phyloP scores from a whole-genome alignment of 1,139 yeast species.

The Debaryomyces udenii region DNA sequence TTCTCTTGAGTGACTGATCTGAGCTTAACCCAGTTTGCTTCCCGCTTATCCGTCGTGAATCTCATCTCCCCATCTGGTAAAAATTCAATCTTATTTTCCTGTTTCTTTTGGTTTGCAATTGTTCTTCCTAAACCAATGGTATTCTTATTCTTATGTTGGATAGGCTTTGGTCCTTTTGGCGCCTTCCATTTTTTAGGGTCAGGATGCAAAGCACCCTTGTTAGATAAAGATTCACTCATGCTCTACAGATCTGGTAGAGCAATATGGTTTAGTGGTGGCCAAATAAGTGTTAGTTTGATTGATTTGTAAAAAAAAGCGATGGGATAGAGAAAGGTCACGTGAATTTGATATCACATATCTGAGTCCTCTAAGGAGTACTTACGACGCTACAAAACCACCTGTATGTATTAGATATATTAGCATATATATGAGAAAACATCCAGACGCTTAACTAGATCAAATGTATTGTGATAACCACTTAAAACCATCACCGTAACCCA shows the following conservation, averaged over 20 bases:
- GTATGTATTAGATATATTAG: slow-evolving; percentile 4
- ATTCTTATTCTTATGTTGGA: slow-evolving; percentile 80
- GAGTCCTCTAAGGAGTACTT: too few species aligned
- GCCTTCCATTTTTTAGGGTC: slow-evolving; percentile 58
- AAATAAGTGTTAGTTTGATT: not conserved
- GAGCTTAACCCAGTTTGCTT: slow-evolving; percentile 86
- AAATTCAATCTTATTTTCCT: slow-evolving; percentile 68
- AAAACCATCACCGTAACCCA: slow-evolving; percentile 95
- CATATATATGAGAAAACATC: slow-evolving; percentile 1
- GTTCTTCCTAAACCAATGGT: slow-evolving; percentile 84
- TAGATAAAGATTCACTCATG: slow-evolving; percentile 25
- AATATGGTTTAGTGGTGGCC: not conserved
- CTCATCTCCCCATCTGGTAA: slow-evolving; percentile 87
- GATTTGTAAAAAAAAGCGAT: slow-evolving; percentile 9
- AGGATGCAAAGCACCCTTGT: slow-evolving; percentile 50
- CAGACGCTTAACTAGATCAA: slow-evolving; percentile 28
- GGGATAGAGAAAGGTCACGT: slow-evolving; percentile 4
- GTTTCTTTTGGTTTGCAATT: slow-evolving; percentile 72
- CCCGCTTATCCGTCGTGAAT: slow-evolving; percentile 79
- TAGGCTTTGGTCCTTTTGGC: slow-evolving; percentile 91
- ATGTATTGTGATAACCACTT: slow-evolving; percentile 96
- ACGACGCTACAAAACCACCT: too few species aligned
- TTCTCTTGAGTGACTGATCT: slow-evolving; percentile 94
- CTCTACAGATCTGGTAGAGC: not conserved
- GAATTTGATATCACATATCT: too few species aligned